Percentiles rank a stretch among this genome's conserved stretches.
Evolutionary conservation across 192 early-diverging fungal genomes (phyloP).

Genomic region (Phlyctochytrium bullatum): DNA sequence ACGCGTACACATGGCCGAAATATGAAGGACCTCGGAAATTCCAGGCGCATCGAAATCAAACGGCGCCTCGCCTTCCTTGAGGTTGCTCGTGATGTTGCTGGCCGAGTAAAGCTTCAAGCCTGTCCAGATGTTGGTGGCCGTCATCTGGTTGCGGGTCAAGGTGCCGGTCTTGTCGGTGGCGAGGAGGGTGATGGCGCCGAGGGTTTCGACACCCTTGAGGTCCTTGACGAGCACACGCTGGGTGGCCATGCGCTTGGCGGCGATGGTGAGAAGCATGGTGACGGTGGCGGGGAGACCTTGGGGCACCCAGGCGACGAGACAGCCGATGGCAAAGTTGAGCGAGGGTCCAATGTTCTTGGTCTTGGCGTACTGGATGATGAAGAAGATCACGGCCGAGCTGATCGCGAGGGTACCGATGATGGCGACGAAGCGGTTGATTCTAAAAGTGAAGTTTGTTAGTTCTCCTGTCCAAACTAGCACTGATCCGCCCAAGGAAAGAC

Average conservation of each 20-base stretch:
- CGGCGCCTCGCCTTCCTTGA: conserved; percentile 25
- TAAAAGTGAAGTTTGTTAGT: background rate
- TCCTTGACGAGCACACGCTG: conserved; percentile 94
- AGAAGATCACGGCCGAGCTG: conserved; percentile 78
- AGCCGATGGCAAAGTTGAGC: conserved; percentile 87
- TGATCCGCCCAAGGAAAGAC: background rate
- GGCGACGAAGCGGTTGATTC: conserved; percentile 43
- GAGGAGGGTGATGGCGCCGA: conserved; percentile 93
- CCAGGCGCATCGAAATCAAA: conserved; percentile 54
- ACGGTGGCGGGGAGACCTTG: conserved; percentile 93
- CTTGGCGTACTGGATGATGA: conserved; percentile 72
- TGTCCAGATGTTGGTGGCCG: conserved; percentile 88
- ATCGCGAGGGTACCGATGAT: conserved; percentile 81
- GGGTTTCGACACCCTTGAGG: conserved; percentile 92
- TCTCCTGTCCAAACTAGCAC: background rate
- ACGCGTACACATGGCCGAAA: conserved; percentile 77
- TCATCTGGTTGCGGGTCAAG: conserved; percentile 96
- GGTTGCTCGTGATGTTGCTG: conserved; percentile 6
- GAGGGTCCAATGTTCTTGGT: conserved; percentile 22
- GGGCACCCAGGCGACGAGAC: conserved; percentile 82
- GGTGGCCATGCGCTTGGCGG: conserved; percentile 90
- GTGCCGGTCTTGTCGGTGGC: conserved; percentile 99
- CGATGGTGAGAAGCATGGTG: conserved; percentile 89
- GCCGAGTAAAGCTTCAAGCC: conserved; percentile 62
- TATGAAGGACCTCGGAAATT: conserved; percentile 73